A percentile compares a stretch with the other conserved stretches of the same genome.
Evolutionary conservation across 75 land plant species (phyloP).

Genomic region (Selaginella tamariscina): DNA sequence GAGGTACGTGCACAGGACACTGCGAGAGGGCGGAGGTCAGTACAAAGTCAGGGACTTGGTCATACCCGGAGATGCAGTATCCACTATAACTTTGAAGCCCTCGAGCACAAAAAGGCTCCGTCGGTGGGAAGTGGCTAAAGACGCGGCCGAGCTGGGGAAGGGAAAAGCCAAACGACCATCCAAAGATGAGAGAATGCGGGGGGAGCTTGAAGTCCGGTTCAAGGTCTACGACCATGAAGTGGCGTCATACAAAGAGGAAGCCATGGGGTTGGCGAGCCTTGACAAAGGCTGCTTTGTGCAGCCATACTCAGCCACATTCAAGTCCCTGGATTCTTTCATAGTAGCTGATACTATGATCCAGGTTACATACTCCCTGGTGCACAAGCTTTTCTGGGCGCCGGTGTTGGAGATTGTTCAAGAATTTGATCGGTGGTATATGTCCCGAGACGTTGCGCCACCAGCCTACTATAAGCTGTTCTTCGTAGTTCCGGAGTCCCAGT

Average conservation of each 20-base stretch:
- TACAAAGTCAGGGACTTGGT: background rate
- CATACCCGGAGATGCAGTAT: background rate
- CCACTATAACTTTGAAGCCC: background rate
- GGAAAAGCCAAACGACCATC: slow-evolving; percentile 3
- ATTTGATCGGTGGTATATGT: background rate
- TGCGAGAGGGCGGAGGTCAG: background rate
- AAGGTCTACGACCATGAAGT: too few species aligned
- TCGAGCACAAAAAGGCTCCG: background rate
- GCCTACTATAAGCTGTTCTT: background rate
- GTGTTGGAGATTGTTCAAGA: background rate
- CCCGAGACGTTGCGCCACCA: background rate
- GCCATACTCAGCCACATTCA: background rate
- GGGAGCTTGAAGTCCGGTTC: background rate
- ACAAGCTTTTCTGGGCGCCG: background rate
- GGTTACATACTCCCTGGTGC: background rate
- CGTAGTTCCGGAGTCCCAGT: background rate
- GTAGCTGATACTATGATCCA: background rate
- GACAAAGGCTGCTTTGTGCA: background rate
- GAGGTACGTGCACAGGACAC: background rate
- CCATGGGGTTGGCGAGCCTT: background rate
- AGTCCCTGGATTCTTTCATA: background rate
- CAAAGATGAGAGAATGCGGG: background rate
- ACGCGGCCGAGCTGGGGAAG: background rate
- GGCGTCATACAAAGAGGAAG: background rate
- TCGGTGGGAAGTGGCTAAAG: background rate